phyloP scores from a whole-genome alignment of 768 basidiomycete genomes.

The Termitomyces sp. region DNA sequence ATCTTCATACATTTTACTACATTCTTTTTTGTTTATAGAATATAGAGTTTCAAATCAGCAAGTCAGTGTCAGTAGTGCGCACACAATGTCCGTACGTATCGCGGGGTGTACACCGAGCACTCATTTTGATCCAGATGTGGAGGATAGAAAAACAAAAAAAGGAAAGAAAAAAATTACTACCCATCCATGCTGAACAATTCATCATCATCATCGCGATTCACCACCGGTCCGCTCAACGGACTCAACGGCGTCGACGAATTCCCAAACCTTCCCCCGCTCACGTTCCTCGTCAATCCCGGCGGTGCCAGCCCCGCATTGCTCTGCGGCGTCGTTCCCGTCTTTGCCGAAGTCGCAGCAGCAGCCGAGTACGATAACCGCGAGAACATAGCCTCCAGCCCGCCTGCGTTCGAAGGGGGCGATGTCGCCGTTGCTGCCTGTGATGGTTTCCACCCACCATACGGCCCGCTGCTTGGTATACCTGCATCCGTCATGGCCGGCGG shows the following conservation, averaged over 20 bases:
- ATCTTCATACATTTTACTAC: constrained; percentile 3
- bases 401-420: constrained; percentile 11
- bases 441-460: constrained; percentile 21
- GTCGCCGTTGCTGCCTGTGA: constrained; percentile 8
- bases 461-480: constrained; percentile 18
- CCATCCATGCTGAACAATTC: constrained; percentile 68
- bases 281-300: constrained; percentile 31
- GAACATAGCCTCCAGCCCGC: constrained; percentile 45
- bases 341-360: constrained; percentile 18
- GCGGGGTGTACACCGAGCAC: not conserved
- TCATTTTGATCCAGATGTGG: not conserved
- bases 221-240: constrained; percentile 56
- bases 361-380: constrained; percentile 53
- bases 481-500: constrained; percentile 4
- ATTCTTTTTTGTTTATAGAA: not conserved
- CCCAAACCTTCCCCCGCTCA: constrained; percentile 30
- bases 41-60: not conserved
- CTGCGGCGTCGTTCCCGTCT: constrained; percentile 14
- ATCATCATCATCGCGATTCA: constrained; percentile 56
- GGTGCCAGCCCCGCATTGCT: constrained; percentile 20
- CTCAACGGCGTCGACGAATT: constrained; percentile 36
- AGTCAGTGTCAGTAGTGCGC: not conserved
- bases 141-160: not conserved
- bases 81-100: not conserved
- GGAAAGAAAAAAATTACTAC: constrained; percentile 7